These are phyloP conservation scores for Populus deltoides DNA, from an alignment of 345 rosid species.

Conservation along the genomic window DNA sequence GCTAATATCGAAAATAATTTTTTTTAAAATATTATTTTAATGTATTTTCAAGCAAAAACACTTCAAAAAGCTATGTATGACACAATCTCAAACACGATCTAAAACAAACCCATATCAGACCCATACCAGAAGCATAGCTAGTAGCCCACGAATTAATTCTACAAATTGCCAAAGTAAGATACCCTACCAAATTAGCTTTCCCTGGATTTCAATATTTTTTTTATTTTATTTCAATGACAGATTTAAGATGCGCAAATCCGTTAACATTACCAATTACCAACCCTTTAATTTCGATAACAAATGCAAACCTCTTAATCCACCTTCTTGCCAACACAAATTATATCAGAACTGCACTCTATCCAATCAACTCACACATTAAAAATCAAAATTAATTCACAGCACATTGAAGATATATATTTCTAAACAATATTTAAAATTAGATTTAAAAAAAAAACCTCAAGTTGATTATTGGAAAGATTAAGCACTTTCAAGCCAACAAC, in stretches of 20 bases:
- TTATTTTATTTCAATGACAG: neutral
- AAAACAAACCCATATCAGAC: neutral
- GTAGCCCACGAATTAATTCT: neutral
- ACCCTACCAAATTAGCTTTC: neutral
- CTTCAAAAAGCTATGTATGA: too few relatives aligned
- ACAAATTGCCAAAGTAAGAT: too few relatives aligned
- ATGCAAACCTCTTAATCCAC: neutral
- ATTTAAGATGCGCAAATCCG: neutral
- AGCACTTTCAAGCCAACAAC: slow-evolving; percentile 59
- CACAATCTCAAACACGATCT: too few relatives aligned
- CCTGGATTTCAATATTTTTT: neutral
- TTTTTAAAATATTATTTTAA: too few relatives aligned
- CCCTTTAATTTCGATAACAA: neutral
- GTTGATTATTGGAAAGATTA: slow-evolving; percentile 67
- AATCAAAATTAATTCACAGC: neutral
- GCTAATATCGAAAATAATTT: too few relatives aligned
- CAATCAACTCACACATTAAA: neutral
- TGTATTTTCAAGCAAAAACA: too few relatives aligned
- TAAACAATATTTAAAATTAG: neutral
- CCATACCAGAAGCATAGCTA: neutral
- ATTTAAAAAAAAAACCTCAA: slow-evolving; percentile 44
- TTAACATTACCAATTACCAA: neutral
- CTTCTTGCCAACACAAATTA: neutral
- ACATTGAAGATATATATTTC: neutral
- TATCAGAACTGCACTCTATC: neutral